Evolutionary conservation across 176 grass and related monocot genomes (phyloP).

Genomic region (Musa schizocarpa): DNA sequence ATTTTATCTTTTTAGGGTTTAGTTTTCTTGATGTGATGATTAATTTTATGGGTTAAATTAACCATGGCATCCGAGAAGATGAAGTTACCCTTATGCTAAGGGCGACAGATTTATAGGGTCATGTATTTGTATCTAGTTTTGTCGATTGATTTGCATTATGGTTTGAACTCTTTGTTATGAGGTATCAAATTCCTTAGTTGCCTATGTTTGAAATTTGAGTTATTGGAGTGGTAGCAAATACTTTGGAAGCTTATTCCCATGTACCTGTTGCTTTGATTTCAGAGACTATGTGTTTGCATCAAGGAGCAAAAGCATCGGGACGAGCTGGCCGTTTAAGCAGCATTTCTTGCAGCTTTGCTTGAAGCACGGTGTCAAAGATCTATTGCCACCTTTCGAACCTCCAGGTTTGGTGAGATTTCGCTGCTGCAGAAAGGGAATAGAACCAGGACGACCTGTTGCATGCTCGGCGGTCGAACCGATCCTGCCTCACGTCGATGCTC

Average conservation of each 20-base stretch:
- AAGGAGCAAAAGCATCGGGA: background rate
- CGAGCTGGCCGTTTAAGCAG: background rate
- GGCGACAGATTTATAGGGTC: background rate
- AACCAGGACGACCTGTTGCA: background rate
- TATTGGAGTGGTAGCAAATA: no score
- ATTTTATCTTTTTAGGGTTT: background rate
- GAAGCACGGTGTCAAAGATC: slow-evolving; percentile 2
- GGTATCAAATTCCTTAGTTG: no score
- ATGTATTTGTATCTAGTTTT: background rate
- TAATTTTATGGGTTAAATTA: background rate
- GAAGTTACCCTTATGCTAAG: background rate
- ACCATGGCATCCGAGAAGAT: background rate
- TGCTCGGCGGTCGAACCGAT: background rate
- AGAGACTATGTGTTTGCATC: background rate
- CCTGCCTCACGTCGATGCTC: background rate
- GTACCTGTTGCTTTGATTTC: background rate
- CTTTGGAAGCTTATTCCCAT: background rate
- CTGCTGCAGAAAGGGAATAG: background rate
- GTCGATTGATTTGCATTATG: no score
- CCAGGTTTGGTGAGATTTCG: slow-evolving; percentile 11
- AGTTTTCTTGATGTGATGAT: background rate
- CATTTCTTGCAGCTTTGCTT: background rate
- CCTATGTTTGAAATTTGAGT: no score
- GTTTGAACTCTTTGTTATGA: background rate
- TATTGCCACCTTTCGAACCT: background rate